Percentiles rank a stretch among this genome's conserved stretches.
Conservation (phyloP, 2,329 filamentous ascomycete genomes). For the Knufia fluminis region DNA sequence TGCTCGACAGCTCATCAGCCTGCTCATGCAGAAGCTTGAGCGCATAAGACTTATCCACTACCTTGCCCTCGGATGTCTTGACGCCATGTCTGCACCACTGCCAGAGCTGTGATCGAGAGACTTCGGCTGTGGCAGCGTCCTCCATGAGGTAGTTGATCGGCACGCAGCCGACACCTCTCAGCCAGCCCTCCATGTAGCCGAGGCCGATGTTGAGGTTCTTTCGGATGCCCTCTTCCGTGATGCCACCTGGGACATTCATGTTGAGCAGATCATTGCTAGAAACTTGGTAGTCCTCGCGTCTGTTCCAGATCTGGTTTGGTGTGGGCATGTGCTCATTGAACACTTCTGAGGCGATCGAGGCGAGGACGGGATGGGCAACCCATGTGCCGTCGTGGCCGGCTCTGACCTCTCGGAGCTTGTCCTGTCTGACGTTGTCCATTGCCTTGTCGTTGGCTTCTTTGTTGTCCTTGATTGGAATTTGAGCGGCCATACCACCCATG, state of each 20-base stretch:
- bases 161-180: conserved; percentile 87
- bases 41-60: conserved; percentile 84
- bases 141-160: conserved; percentile 99
- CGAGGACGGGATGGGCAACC: conserved; percentile 93
- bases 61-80: conserved; percentile 77
- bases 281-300: conserved; percentile 80
- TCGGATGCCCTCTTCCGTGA: conserved; percentile 90
- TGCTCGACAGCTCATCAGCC: conserved; percentile 62
- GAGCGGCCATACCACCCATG: conserved; percentile 97
- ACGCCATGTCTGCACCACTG: conserved; percentile 77
- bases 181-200: conserved; percentile 97
- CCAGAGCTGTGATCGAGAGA: conserved; percentile 89
- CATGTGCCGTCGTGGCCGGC: conserved; percentile 95
- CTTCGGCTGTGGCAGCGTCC: conserved; percentile 93
- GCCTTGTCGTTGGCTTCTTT: conserved; percentile 50
- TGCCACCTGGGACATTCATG: conserved; percentile 88
- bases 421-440: conserved; percentile 45
- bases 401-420: conserved; percentile 91
- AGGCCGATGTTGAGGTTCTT: conserved; percentile 97
- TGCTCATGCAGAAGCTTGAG: conserved; percentile 80
- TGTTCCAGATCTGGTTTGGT: conserved; percentile 87
- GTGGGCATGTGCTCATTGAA: conserved; percentile 99
- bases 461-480: conserved; percentile 97
- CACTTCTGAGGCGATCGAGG: conserved; percentile 75
- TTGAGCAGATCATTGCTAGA: conserved; percentile 85